Evolutionary conservation across 495 filamentous ascomycete genomes (phyloP).

Genomic region (Podospora australis): DNA sequence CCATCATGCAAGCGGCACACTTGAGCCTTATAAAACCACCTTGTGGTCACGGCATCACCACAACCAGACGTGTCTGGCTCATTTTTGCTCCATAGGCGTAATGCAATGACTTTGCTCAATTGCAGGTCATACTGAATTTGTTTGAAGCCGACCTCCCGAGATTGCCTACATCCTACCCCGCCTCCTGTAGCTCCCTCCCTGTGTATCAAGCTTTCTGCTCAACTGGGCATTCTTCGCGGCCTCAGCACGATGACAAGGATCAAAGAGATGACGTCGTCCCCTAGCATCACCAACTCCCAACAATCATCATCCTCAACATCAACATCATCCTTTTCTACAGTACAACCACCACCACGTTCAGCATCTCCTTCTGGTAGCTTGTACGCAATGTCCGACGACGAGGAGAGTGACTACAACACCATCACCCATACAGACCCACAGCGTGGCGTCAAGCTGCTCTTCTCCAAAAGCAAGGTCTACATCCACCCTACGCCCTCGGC

Average conservation of each 20-base stretch:
- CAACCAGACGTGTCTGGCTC: too few species aligned
- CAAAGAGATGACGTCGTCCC: conserved; percentile 18
- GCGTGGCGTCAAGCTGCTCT: conserved; percentile 89
- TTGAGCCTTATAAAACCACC: background rate
- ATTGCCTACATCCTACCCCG: too few species aligned
- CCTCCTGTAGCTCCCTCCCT: too few species aligned
- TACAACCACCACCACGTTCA: conserved; percentile 22
- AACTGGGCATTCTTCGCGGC: too few species aligned
- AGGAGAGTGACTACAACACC: conserved; percentile 92
- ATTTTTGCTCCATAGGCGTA: too few species aligned
- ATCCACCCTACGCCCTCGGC: conserved; percentile 91
- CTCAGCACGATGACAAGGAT: conserved; percentile 23
- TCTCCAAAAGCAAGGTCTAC: conserved; percentile 97
- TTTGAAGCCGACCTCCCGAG: too few species aligned
- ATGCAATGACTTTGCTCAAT: too few species aligned
- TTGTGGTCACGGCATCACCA: background rate
- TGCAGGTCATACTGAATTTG: too few species aligned
- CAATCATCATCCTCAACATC: background rate
- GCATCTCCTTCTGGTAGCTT: conserved; percentile 81
- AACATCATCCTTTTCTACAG: conserved; percentile 7
- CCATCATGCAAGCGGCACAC: background rate
- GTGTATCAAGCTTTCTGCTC: too few species aligned
- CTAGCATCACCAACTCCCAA: background rate
- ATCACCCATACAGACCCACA: conserved; percentile 77
- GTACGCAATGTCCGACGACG: conserved; percentile 95